Conservation (phyloP, 345 rosid genomes). For the Durio zibethinus region DNA sequence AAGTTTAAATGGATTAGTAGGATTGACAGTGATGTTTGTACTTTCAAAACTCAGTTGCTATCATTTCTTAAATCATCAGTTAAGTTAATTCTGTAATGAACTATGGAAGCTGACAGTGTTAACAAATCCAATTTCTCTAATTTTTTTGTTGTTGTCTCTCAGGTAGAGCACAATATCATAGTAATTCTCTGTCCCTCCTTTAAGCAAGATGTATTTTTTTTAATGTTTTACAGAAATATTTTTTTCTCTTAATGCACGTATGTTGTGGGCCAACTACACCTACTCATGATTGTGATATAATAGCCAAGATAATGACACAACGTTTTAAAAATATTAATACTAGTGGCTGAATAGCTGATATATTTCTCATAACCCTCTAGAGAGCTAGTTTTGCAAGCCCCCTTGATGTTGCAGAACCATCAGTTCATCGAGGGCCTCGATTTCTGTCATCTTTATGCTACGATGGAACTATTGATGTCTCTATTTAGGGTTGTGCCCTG, state of each 20-base stretch:
- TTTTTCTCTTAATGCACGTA: slow-evolving; percentile 1
- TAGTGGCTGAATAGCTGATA: not conserved
- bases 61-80: not conserved
- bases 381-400: not conserved
- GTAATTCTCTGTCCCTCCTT: not conserved
- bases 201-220: not conserved
- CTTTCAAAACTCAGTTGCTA: not conserved
- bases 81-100: not conserved
- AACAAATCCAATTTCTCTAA: not conserved
- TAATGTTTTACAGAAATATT: not conserved
- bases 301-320: not conserved
- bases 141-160: not conserved
- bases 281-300: slow-evolving; percentile 11
- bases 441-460: slow-evolving; percentile 10
- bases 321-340: not conserved
- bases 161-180: not conserved
- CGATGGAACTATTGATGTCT: slow-evolving; percentile 24
- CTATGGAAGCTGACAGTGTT: not conserved
- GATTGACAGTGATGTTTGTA: not conserved
- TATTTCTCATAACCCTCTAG: not conserved
- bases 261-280: slow-evolving; percentile 7
- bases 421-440: not conserved
- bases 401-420: not conserved
- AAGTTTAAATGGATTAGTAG: not conserved
- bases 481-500: slow-evolving; percentile 12